Evolutionary conservation across 441 rosid genomes (phyloP), one percentile per base, ranked within the genome.

Genomic region (Melianthus villosus): DNA sequence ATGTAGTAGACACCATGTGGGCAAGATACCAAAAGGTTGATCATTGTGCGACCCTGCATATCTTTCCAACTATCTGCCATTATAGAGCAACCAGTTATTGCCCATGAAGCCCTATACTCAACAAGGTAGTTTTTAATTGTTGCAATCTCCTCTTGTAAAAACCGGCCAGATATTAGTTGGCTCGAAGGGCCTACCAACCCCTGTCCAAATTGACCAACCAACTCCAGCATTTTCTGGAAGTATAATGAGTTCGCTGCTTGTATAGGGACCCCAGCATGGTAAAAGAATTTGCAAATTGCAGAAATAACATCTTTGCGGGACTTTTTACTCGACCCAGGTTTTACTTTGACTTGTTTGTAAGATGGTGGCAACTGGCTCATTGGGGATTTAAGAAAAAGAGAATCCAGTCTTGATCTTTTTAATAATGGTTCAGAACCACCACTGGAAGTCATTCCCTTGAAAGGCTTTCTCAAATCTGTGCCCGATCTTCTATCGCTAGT

Each of bases 21-120:
- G 32, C 83, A 84, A 42, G 82, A 79, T 30, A 77, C 80, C 69
- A 84, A 53, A 54, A 84, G 64, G 67, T 82, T 75, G 31, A 82
- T 75, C 47, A 67, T 34, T 13, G 70, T 70, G 67, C 74, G 69
- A 14, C 86, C 79, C 26, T 77, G 79, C 26, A 64, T 28, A 59
- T 89, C 71, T 16, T 53, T 71, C 98, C 94, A 89, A 51, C 74
- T 66, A 70, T 89, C 94, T 54, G 79, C 79, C 75, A 82, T 47
- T 42, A 89, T 51, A 40, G 98, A 79, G 53, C 93, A 89, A 25
- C 98, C 94, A 12, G 84, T 69, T 32, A 58, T 50, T 17, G 61
- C 55, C 94, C 96, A 84, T 19, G 89, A 69, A 39, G 82, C 67
- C 72, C 59, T 83, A 33, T 65, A 62, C 47, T 76, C 95, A 25